Evolutionary conservation across 1,284 basidiomycete genomes (phyloP).

Genomic region (Boletus semigastroideus): DNA sequence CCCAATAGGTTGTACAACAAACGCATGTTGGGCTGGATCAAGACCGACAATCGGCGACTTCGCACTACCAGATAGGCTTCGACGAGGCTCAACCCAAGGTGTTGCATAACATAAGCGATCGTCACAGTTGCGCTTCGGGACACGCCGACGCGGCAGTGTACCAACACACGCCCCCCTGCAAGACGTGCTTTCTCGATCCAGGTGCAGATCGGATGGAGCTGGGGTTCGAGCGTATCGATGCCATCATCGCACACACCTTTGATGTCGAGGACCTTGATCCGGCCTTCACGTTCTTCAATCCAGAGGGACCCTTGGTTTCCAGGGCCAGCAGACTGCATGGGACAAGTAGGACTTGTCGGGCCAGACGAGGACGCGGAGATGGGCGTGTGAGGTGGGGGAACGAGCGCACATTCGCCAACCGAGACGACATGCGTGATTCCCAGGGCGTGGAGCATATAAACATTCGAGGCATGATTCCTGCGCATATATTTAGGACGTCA

Average conservation of each 20-base stretch:
- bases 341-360: conserved; percentile 18
- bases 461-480: conserved; percentile 92
- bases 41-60: conserved; percentile 76
- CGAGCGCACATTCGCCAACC: conserved; percentile 90
- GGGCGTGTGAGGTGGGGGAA: conserved; percentile 55
- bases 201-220: conserved; percentile 83
- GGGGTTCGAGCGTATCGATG: conserved; percentile 89
- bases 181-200: conserved; percentile 90
- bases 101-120: conserved; percentile 97
- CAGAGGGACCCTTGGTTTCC: conserved; percentile 74
- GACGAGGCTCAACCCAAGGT: conserved; percentile 83
- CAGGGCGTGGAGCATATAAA: conserved; percentile 93
- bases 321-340: conserved; percentile 44
- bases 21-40: conserved; percentile 94
- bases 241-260: conserved; percentile 93
- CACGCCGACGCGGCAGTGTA: conserved; percentile 96
- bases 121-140: conserved; percentile 91
- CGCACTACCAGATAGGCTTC: conserved; percentile 92
- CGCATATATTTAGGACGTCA: conserved; percentile 1
- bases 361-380: conserved; percentile 3
- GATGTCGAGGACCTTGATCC: conserved; percentile 87
- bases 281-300: conserved; percentile 83
- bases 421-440: conserved; percentile 98
- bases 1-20: conserved; percentile 91
- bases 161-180: conserved; percentile 86